Base-by-base conservation (phyloP, 78 protist species). In the Tieghemostelium lacteum region DNA sequence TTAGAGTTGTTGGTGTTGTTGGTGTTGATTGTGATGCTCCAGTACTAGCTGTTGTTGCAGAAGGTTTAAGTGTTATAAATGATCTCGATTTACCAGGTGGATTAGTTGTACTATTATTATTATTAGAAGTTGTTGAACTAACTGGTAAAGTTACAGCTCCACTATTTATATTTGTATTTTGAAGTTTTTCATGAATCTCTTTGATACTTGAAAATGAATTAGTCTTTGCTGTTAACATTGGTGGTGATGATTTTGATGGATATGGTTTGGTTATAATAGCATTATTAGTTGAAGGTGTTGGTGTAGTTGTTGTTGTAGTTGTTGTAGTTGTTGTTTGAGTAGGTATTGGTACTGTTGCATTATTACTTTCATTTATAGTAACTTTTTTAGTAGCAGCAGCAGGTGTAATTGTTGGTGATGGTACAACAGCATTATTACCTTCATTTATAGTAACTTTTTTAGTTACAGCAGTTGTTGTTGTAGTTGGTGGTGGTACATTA, bases 201-300 rank as follows among this genome's bases (percentile, higher is more conserved):
- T 67, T 42, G 74, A 42, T n/a, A 49, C 58, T 40, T 24, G 74
- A 67, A 10, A 49, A 40, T 6, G 74, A 31, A 40, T 49, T 8
- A 16, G 54, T 49, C 12, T 8, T 16, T 49, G 54, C 54, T 8
- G 58, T 67, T 26, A 67, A 31, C 0, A 42, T 36, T 40, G 74
- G 74, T 20, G 72, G 72, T 24, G 74, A 20, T 19, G 74, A 67
- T 67, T 67, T 67, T 16, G 74, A 67, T 40, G 74, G 60, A 40
- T 5, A 22, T 0, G 74, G 74, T 26, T 42, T 67, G 40, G 36
- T 67, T 10, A 67, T 39, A 20, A 66, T 40, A 37, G n/a, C n/a
- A n/a, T n/a, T n/a, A n/a, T n/a, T n/a, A n/a, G n/a, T n/a, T 64
- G 72, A n/a, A n/a, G n/a, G n/a, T n/a, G n/a, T n/a, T n/a, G n/a